Base-by-base conservation (phyloP, 2,329 filamentous ascomycete genomes). In the Pseudocercospora pini-densiflorae region DNA sequence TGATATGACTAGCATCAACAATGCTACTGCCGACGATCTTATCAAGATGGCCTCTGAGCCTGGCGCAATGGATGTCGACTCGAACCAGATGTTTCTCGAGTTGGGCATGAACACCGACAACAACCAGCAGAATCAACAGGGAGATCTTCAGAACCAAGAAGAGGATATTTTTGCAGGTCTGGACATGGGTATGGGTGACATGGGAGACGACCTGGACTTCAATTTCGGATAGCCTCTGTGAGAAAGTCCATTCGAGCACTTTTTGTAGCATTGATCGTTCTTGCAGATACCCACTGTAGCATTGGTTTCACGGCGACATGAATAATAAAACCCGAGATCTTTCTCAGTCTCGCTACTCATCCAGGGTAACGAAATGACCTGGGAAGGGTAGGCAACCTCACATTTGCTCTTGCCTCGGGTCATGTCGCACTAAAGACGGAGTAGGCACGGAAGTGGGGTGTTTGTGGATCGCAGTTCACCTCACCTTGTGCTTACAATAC, bases 131-230 rank as follows among this genome's bases (percentile, higher is more conserved):
- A 51, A 55, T 27, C 66, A 67, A 31, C 78, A 64, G 72, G 77
- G 62, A 23, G 66, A 64, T 49, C 67, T 65, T 75, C 76, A 71
- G 65, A 77, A 70, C 64, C 73, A 71, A 33, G 78, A 80, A 23
- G 55, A 80, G 31, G 79, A 80, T 63, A 79, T 80, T 47, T 80
- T 79, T 67, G 82, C 81, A 68, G 82, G 79, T 0, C 70, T 84
- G 68, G 78, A 82, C 61, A 80, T 82, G 71, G 71, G 73, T 33
- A 66, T 74, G 67, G 71, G 68, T 12, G 72, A 72, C 27, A 61
- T 75, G 73, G 71, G 72, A n/a, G 74, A 73, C 59, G 68, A 57
- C 2, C 71, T 76, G 51, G 75, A 77, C 55, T 78, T 78, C 62
- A 72, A 72, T 49, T 78, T 78, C 66, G 72, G 63, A 7, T 70